A percentile compares a stretch with the other conserved stretches of the same genome.
Conservation (phyloP, 768 basidiomycete genomes). For the Pisolithus sp. region DNA sequence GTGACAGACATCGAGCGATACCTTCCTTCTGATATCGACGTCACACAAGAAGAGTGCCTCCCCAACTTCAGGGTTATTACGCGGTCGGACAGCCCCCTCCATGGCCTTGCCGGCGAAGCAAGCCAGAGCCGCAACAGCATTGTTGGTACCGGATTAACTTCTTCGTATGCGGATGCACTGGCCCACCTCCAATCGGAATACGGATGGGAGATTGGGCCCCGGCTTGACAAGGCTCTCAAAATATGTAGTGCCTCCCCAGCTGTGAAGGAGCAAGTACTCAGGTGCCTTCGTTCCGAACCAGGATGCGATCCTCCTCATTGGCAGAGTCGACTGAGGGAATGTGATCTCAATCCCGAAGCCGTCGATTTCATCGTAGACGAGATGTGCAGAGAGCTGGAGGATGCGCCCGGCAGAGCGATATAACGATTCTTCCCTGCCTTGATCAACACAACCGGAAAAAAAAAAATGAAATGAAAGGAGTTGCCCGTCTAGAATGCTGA, state of each 20-base stretch:
- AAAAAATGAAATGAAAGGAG: not conserved
- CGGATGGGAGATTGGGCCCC: conserved; percentile 7
- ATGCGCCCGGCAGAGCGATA: not conserved
- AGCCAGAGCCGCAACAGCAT: not conserved
- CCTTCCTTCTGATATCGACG: conserved; percentile 7
- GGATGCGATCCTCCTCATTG: conserved; percentile 26
- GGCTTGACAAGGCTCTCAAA: conserved; percentile 18
- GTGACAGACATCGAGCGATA: not conserved
- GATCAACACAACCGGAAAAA: not conserved
- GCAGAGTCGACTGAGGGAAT: conserved; percentile 18
- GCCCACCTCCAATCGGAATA: conserved; percentile 5
- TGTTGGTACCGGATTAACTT: conserved; percentile 10
- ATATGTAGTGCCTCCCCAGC: conserved; percentile 11
- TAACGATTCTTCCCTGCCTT: not conserved
- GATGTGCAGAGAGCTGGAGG: conserved; percentile 23
- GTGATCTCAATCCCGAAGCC: conserved; percentile 12
- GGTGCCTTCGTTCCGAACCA: conserved; percentile 16
- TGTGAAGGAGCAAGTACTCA: conserved; percentile 16
- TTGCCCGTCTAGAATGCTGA: too few species aligned
- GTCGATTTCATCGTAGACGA: conserved; percentile 17
- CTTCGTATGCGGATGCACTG: conserved; percentile 10
- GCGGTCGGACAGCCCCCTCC: conserved; percentile 18
- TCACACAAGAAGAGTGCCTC: not conserved
- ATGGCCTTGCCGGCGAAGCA: conserved; percentile 1
- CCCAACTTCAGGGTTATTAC: conserved; percentile 3